phyloP scores from a whole-genome alignment of 257 asterid species.

The Salvia hispanica region DNA sequence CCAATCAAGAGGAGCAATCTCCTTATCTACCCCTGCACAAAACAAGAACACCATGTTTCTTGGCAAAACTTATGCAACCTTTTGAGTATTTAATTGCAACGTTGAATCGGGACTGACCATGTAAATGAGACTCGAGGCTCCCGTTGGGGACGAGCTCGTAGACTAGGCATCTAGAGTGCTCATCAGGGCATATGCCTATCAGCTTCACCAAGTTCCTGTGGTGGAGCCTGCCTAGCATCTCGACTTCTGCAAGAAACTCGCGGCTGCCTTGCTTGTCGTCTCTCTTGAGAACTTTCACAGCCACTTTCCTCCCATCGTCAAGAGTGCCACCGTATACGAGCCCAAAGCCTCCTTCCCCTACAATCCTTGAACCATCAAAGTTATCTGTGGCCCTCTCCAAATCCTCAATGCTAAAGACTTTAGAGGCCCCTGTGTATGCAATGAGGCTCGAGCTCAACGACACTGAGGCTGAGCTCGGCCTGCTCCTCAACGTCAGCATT shows the following conservation, averaged over 20 bases:
- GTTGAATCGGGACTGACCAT: conserved; percentile 47
- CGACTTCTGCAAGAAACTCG: conserved; percentile 90
- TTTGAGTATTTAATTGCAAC: no score
- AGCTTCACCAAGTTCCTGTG: conserved; percentile 82
- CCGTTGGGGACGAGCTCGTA: conserved; percentile 92
- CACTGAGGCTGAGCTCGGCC: conserved; percentile 56
- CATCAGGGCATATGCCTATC: conserved; percentile 82
- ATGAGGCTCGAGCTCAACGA: conserved; percentile 69
- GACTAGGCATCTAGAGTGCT: conserved; percentile 62
- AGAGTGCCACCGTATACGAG: conserved; percentile 80
- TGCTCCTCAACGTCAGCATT: conserved; percentile 50
- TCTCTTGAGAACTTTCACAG: conserved; percentile 82
- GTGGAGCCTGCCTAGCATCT: conserved; percentile 91
- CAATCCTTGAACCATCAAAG: conserved; percentile 50
- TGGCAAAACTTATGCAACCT: no score
- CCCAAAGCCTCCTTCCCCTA: conserved; percentile 97
- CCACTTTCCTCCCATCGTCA: conserved; percentile 73
- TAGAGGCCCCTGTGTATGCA: conserved; percentile 74
- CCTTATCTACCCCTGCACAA: conserved; percentile 63
- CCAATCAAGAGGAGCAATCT: conserved; percentile 78
- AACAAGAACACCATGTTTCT: no score
- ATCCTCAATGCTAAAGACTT: conserved; percentile 54
- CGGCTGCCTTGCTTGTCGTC: conserved; percentile 81
- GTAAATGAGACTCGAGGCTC: conserved; percentile 89
- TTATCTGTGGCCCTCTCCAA: conserved; percentile 64